These are phyloP conservation scores for Neurospora tetraspora DNA, from an alignment of 495 filamentous ascomycete genomes.

Conservation along the genomic window DNA sequence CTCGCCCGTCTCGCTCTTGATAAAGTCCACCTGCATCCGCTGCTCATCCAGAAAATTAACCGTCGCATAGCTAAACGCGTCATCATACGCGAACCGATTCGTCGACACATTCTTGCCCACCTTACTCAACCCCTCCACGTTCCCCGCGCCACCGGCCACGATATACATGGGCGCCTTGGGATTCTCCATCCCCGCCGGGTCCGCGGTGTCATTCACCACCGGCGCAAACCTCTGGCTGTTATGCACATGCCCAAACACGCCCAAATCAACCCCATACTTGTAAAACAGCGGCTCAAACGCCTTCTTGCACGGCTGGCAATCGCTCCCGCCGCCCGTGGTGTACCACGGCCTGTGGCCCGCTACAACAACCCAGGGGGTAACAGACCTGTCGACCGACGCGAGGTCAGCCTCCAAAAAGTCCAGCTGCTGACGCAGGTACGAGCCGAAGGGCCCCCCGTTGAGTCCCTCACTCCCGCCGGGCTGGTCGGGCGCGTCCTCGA, in stretches of 20 bases:
- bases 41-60: slow-evolving; percentile 23
- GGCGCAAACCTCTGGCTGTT: slow-evolving; percentile 24
- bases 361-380: slow-evolving; percentile 49
- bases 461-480: slow-evolving; percentile 23
- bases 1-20: slow-evolving; percentile 38
- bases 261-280: slow-evolving; percentile 52
- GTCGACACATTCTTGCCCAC: slow-evolving; percentile 32
- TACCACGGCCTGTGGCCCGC: slow-evolving; percentile 57
- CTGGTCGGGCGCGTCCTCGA: slow-evolving; percentile 33
- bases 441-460: slow-evolving; percentile 44
- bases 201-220: slow-evolving; percentile 29
- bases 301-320: slow-evolving; percentile 42
- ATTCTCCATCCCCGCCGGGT: slow-evolving; percentile 39
- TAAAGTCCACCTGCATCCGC: slow-evolving; percentile 28
- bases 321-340: slow-evolving; percentile 26
- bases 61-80: slow-evolving; percentile 45
- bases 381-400: slow-evolving; percentile 34
- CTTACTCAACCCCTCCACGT: slow-evolving; percentile 30
- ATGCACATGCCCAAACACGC: slow-evolving; percentile 52
- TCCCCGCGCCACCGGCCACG: slow-evolving; percentile 31
- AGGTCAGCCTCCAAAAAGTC: slow-evolving; percentile 37
- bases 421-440: slow-evolving; percentile 27
- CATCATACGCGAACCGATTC: slow-evolving; percentile 46
- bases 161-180: slow-evolving; percentile 50
- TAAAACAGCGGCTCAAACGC: slow-evolving; percentile 51